These are phyloP conservation scores for Saccharomyces kudriavzevii DNA, from an alignment of 805 yeast species.

Conservation along the genomic window DNA sequence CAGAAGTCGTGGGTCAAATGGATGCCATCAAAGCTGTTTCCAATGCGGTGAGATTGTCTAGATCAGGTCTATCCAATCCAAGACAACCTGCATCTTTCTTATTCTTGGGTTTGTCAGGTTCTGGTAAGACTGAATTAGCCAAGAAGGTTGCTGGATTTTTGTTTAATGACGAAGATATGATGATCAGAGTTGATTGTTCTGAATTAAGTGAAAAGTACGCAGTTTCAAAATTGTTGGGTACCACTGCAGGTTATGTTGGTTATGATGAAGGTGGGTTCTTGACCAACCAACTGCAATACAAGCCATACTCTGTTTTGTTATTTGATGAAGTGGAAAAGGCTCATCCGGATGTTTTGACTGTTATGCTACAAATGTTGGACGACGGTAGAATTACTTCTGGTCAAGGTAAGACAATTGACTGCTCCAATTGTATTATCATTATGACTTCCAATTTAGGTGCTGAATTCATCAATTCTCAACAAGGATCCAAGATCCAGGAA, in stretches of 20 bases:
- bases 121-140: constrained; percentile 97
- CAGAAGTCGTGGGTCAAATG: constrained; percentile 86
- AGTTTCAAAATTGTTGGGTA: constrained; percentile 88
- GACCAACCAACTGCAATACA: constrained; percentile 83
- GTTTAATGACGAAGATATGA: constrained; percentile 92
- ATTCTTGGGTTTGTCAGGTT: constrained; percentile 91
- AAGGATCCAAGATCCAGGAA: constrained; percentile 54
- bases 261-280: constrained; percentile 96
- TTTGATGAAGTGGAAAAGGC: constrained; percentile 99
- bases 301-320: constrained; percentile 91
- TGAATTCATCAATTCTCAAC: constrained; percentile 66
- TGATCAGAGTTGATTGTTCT: constrained; percentile 96
- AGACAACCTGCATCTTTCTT: constrained; percentile 93
- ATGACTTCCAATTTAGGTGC: constrained; percentile 98
- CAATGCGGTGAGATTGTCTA: constrained; percentile 82
- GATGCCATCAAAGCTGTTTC: constrained; percentile 96
- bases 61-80: constrained; percentile 95
- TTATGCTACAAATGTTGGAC: constrained; percentile 83
- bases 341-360: constrained; percentile 93
- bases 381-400: constrained; percentile 95
- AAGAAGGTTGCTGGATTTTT: constrained; percentile 94
- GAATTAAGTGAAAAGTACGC: constrained; percentile 94
- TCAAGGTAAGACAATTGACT: constrained; percentile 87
- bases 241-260: constrained; percentile 96
- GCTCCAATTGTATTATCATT: constrained; percentile 84